Conservation (phyloP, 1,284 basidiomycete species). For the Pholiota adiposa region DNA sequence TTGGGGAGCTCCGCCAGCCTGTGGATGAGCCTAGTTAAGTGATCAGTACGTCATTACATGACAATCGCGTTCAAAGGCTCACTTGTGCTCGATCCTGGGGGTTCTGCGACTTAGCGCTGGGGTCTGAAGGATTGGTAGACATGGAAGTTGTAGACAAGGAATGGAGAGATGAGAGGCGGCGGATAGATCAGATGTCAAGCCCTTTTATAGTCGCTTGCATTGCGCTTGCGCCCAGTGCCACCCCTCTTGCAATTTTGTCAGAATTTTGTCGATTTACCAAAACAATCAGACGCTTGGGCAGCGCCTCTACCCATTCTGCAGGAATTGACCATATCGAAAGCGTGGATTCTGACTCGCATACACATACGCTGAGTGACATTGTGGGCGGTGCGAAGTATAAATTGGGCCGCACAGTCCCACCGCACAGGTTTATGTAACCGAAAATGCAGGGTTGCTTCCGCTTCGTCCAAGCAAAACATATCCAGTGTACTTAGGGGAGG, state of each 20-base stretch:
- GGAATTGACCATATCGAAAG: background rate
- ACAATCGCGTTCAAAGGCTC: background rate
- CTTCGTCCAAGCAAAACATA: too few species aligned
- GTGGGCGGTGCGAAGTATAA: background rate
- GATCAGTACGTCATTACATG: background rate
- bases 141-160: constrained; percentile 9
- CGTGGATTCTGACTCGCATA: background rate
- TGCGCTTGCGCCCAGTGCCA: background rate
- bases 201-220: constrained; percentile 5
- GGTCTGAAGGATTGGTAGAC: constrained; percentile 9
- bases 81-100: constrained; percentile 13
- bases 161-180: background rate
- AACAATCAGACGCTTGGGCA: background rate
- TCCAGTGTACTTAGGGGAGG: too few species aligned
- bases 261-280: background rate
- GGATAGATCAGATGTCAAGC: constrained; percentile 8
- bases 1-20: constrained; percentile 16
- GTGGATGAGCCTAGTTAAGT: constrained; percentile 14
- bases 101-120: constrained; percentile 9
- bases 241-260: background rate
- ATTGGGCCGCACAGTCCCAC: too few species aligned
- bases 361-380: background rate
- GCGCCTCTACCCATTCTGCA: background rate
- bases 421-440: too few species aligned
- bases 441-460: too few species aligned